Percentiles rank a stretch among this genome's conserved stretches.
phyloP scores from a whole-genome alignment of 495 filamentous ascomycete genomes.

The Penicillium cosmopolitanum region DNA sequence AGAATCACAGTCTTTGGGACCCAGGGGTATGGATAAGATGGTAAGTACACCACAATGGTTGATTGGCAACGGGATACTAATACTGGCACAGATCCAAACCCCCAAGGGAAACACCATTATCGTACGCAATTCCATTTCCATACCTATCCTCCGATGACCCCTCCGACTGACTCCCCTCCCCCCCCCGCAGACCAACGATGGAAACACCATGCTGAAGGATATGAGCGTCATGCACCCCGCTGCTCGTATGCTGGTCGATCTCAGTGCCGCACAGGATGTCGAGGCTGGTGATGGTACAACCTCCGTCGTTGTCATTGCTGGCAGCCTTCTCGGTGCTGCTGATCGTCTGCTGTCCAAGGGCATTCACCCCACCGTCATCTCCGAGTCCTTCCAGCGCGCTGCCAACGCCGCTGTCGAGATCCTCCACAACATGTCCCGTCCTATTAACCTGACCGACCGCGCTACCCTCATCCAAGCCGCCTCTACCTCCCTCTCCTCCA shows the following conservation, averaged over 20 bases:
- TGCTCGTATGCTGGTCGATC: conserved; percentile 97
- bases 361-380: conserved; percentile 96
- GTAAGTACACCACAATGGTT: conserved; percentile 31
- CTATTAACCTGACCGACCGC: conserved; percentile 86
- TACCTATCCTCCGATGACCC: conserved; percentile 12
- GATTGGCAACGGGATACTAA: conserved; percentile 27
- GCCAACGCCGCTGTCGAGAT: conserved; percentile 85
- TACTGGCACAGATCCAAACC: conserved; percentile 70
- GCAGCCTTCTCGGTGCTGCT: conserved; percentile 90
- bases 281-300: conserved; percentile 98
- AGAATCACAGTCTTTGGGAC: conserved; percentile 63
- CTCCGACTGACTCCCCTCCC: conserved; percentile 29
- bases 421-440: conserved; percentile 93
- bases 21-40: conserved; percentile 97
- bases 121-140: conserved; percentile 39
- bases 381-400: conserved; percentile 95
- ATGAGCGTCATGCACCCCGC: conserved; percentile 99
- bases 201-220: conserved; percentile 96
- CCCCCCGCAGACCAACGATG: conserved; percentile 80
- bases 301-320: conserved; percentile 96
- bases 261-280: conserved; percentile 95
- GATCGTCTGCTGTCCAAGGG: conserved; percentile 88
- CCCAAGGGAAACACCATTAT: conserved; percentile 97
- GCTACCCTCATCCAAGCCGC: conserved; percentile 91
- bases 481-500: conserved; percentile 95